Evolutionary conservation across 163 green algal species (phyloP), one percentile per base, ranked within the genome.

Genomic region (Scenedesmus sp.): DNA sequence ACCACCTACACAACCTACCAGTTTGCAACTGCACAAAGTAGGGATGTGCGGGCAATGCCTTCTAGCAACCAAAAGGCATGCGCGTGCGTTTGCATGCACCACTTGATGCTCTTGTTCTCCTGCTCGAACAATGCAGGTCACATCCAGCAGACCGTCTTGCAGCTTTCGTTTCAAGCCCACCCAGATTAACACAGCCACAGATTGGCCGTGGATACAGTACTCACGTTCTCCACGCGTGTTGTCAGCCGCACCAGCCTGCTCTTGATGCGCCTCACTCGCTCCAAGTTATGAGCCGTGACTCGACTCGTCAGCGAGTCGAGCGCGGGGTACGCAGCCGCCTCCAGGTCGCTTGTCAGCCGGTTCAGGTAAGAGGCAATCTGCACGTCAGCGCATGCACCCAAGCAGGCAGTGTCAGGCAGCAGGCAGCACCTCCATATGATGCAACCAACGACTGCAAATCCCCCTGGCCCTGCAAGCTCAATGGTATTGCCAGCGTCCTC

Each of bases 211-310:
- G 18, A 6, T 30, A 6, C n/a, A 6, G 22, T 18, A 59, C 93
- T 84, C 79, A 97, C 93, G 70, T 96, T 98, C 91, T 98, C 96
- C 65, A 98, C 96, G 18, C 95, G 94, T 13, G 96, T 98, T 43
- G 94, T 98, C 44, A 99, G 94, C 20, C 97, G 96, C 92, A 98
- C 97, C 83, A 98, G 96, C 78, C 95, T 94, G 93, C 95, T 97
- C 94, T 99, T 99, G 84, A 99, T 96, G 76, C 95, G 94, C 0
- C 97, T 94, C 82, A 99, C 96, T 7, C 95, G 92, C 93, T 99
- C 97, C 93, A 99, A 89, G 92, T 98, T 97, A 46, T 94, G 90
- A 0, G 95, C 96, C 33, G 93, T 97, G 49, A 98, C 96, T 94
- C 97, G 95, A 24, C 49, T 91, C 5, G 96, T 97, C 78, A 99